Conservation (phyloP, 1,284 basidiomycete species). For the Filobasidium uniguttulatum region DNA sequence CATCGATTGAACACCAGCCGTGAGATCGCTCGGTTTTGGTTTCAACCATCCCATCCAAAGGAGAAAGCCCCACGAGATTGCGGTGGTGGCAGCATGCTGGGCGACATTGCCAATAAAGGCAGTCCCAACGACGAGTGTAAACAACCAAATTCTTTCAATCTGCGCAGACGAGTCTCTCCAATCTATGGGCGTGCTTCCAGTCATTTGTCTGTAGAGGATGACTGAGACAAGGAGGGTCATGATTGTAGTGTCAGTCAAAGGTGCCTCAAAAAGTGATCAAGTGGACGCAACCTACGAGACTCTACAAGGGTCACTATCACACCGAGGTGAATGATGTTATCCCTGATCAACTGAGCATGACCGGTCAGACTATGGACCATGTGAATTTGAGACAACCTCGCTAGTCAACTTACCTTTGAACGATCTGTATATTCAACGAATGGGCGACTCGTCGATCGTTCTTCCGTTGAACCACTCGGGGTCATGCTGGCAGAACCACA, state of each 20-base stretch:
- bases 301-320: slow-evolving; percentile 2
- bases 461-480: too few species aligned
- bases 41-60: neutral
- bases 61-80: slow-evolving; percentile 15
- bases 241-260: too few species aligned
- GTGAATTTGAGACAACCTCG: neutral
- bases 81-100: slow-evolving; percentile 24
- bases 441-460: too few species aligned
- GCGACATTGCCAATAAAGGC: slow-evolving; percentile 18
- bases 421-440: too few species aligned
- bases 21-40: too few species aligned
- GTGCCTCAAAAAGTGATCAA: slow-evolving; percentile 21
- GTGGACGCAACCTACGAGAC: slow-evolving; percentile 18
- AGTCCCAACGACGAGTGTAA: neutral
- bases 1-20: too few species aligned
- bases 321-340: neutral
- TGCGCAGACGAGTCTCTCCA: neutral
- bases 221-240: slow-evolving; percentile 13
- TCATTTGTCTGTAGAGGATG: neutral
- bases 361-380: neutral
- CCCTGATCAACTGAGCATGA: neutral
- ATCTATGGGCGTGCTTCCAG: neutral
- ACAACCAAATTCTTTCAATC: neutral
- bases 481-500: too few species aligned
- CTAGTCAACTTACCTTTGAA: neutral